Evolutionary conservation across 345 rosid genomes (phyloP).

Genomic region (Pistacia vera): DNA sequence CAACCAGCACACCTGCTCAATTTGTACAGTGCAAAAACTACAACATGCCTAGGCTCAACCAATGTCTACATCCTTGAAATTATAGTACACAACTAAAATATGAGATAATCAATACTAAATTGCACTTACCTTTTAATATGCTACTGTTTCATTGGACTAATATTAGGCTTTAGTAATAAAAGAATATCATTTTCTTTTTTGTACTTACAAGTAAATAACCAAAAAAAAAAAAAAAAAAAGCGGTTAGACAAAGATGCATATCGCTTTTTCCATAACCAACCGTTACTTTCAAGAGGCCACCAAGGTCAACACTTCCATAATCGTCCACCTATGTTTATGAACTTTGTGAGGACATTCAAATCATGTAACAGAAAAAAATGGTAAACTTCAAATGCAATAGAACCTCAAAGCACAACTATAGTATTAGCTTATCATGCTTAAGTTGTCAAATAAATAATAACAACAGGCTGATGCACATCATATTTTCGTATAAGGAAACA

Average conservation of each 20-base stretch:
- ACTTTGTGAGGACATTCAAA: neutral
- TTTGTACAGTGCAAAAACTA: too few relatives aligned
- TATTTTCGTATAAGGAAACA: neutral
- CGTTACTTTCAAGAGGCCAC: conserved; percentile 61
- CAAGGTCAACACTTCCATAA: conserved; percentile 59
- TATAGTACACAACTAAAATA: too few relatives aligned
- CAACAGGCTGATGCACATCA: neutral
- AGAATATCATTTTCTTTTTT: too few relatives aligned
- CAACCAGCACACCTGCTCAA: too few relatives aligned
- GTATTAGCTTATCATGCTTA: neutral
- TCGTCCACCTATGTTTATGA: conserved; percentile 43
- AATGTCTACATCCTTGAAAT: too few relatives aligned
- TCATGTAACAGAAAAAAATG: neutral
- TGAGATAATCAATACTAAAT: too few relatives aligned
- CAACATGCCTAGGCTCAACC: too few relatives aligned
- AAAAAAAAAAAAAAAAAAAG: too few relatives aligned
- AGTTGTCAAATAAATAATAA: conserved; percentile 2
- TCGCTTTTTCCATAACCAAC: conserved; percentile 59
- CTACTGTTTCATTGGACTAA: too few relatives aligned
- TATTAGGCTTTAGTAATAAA: too few relatives aligned
- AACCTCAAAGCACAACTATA: neutral
- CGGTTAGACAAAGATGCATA: conserved; percentile 18
- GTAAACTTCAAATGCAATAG: neutral
- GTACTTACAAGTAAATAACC: too few relatives aligned
- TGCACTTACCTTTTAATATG: too few relatives aligned